Evolutionary conservation across 805 yeast species (phyloP).

Genomic region (Candida taoyuanica): DNA sequence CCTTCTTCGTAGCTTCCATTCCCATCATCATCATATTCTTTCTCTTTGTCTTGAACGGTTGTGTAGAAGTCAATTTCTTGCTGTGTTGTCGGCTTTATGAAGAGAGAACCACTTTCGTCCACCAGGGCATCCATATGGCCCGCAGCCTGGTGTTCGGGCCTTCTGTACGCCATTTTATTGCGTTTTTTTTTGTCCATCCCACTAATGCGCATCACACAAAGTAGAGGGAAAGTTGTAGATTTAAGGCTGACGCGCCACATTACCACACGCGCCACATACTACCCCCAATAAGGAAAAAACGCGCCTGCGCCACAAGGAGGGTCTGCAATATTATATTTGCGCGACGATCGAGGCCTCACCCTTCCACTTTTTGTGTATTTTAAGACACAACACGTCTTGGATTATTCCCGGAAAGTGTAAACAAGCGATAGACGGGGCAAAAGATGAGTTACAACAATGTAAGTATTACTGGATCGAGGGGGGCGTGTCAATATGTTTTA

Average conservation of each 20-base stretch:
- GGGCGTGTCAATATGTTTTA: too few relatives aligned
- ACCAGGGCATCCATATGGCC: slow-evolving; percentile 84
- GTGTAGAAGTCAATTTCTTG: slow-evolving; percentile 78
- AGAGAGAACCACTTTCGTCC: slow-evolving; percentile 58
- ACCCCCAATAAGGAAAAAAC: too few relatives aligned
- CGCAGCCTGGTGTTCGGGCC: slow-evolving; percentile 66
- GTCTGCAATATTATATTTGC: too few relatives aligned
- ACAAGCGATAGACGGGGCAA: slow-evolving; percentile 3
- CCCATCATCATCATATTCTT: slow-evolving; percentile 24
- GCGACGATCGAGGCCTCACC: not conserved
- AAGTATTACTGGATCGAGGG: slow-evolving; percentile 4
- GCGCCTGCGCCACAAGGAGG: too few relatives aligned
- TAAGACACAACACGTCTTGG: not conserved
- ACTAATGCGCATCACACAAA: too few relatives aligned
- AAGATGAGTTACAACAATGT: slow-evolving; percentile 17
- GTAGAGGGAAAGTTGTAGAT: too few relatives aligned
- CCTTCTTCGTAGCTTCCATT: slow-evolving; percentile 17
- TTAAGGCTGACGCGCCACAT: too few relatives aligned
- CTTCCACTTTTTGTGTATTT: not conserved
- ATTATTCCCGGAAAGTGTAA: not conserved
- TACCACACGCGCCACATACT: too few relatives aligned
- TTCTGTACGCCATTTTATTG: too few relatives aligned
- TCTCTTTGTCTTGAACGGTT: slow-evolving; percentile 21
- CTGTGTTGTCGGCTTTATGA: slow-evolving; percentile 60
- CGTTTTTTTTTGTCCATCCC: too few relatives aligned